Evolutionary conservation across 805 yeast species (phyloP).

Genomic region (Pichia nanzhaoensis): DNA sequence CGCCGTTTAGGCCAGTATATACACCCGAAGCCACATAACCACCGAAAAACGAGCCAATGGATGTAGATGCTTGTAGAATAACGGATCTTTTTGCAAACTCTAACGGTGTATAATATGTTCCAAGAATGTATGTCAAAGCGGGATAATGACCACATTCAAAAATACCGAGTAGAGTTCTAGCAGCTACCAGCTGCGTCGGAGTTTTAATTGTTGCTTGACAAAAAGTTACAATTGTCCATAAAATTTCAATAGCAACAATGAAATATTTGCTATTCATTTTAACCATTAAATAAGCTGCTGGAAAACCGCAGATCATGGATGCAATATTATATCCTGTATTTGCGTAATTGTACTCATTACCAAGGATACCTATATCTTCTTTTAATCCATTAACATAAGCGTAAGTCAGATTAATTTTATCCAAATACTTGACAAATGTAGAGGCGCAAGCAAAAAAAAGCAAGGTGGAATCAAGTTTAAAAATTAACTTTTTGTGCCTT

Average conservation of each 20-base stretch:
- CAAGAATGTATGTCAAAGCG: constrained; percentile 51
- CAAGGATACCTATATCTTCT: constrained; percentile 49
- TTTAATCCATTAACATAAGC: constrained; percentile 63
- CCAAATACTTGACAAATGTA: constrained; percentile 41
- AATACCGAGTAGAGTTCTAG: constrained; percentile 60
- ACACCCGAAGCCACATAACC: constrained; percentile 56
- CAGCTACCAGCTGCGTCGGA: constrained; percentile 47
- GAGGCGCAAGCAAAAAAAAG: constrained; percentile 6
- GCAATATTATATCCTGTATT: constrained; percentile 56
- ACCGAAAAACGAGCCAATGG: constrained; percentile 37
- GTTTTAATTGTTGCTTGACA: constrained; percentile 44
- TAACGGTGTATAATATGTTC: constrained; percentile 50
- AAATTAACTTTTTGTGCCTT: constrained; percentile 2
- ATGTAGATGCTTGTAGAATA: constrained; percentile 17
- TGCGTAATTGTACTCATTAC: constrained; percentile 55
- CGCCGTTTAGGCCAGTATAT: constrained; percentile 37
- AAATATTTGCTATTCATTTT: constrained; percentile 47
- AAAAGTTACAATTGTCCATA: constrained; percentile 64
- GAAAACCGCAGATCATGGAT: constrained; percentile 52
- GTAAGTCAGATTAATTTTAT: constrained; percentile 51
- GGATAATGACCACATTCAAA: constrained; percentile 68
- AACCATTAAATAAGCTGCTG: constrained; percentile 52
- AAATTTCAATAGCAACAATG: constrained; percentile 46
- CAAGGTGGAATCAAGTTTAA: constrained; percentile 3
- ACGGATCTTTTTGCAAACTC: constrained; percentile 50